phyloP scores from a whole-genome alignment of 495 filamentous ascomycete species.

The Saxophila tyrrhenica region DNA sequence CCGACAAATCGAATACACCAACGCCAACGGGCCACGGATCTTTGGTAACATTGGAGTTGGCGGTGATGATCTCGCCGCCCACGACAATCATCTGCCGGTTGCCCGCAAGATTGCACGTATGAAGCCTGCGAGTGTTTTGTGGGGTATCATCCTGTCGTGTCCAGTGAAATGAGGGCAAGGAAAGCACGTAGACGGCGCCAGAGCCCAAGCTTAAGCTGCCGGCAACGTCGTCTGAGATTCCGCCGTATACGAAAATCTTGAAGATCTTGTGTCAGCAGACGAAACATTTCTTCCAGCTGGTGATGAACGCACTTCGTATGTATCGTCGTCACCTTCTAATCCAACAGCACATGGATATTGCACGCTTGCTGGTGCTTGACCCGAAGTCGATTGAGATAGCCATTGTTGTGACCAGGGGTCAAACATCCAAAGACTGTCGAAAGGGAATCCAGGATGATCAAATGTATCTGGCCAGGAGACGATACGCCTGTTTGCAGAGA shows the following conservation, averaged over 20 bases:
- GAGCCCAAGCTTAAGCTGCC: no score
- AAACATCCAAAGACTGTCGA: not conserved
- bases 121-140: not conserved
- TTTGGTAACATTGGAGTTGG: not conserved
- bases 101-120: not conserved
- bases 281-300: no score
- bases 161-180: not conserved
- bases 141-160: not conserved
- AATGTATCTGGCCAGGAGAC: no score
- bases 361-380: not conserved
- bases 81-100: not conserved
- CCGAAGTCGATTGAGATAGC: not conserved
- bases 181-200: not conserved
- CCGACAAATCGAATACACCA: not conserved
- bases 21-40: not conserved
- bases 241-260: not conserved
- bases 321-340: not conserved
- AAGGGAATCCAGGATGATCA: no score
- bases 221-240: no score
- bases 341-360: not conserved
- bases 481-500: no score
- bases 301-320: not conserved
- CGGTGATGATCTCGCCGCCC: not conserved
- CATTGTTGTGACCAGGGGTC: not conserved
- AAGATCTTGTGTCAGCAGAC: not conserved